These are phyloP conservation scores for Melanomma pulvis-pyrius DNA, from an alignment of 495 filamentous ascomycete genomes.

Conservation along the genomic window DNA sequence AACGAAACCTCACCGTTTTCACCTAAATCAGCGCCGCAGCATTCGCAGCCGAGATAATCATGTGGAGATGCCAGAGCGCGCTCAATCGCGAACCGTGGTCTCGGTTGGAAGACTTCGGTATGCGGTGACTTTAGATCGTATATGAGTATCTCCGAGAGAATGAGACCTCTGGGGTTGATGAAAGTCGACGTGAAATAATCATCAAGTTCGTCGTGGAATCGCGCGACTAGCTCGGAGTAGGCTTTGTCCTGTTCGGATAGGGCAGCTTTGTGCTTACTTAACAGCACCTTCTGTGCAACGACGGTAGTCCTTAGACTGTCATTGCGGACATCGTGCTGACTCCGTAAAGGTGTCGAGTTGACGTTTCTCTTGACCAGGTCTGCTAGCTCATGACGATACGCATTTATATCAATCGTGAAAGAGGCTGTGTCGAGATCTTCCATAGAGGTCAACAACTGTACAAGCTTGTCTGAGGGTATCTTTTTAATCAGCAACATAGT, in stretches of 20 bases:
- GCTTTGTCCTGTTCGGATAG: constrained; percentile 73
- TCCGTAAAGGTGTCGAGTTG: constrained; percentile 61
- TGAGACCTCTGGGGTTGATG: constrained; percentile 62
- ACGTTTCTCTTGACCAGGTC: constrained; percentile 30
- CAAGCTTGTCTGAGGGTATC: constrained; percentile 37
- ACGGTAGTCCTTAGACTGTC: constrained; percentile 79
- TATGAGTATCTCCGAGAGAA: constrained; percentile 79
- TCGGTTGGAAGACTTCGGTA: constrained; percentile 79
- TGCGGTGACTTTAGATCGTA: constrained; percentile 80
- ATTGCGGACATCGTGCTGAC: constrained; percentile 72
- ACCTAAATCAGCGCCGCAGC: constrained; percentile 54
- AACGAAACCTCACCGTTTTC: constrained; percentile 44
- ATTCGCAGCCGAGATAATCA: constrained; percentile 80
- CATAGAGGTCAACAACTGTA: constrained; percentile 24
- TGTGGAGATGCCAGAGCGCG: constrained; percentile 78
- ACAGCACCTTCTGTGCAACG: constrained; percentile 80
- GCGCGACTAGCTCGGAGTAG: constrained; percentile 75
- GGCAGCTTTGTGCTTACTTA: constrained; percentile 77
- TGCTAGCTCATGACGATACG: constrained; percentile 15
- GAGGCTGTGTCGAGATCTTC: background rate
- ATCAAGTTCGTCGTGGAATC: constrained; percentile 59
- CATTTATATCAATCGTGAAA: background rate
- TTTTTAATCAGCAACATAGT: constrained; percentile 37
- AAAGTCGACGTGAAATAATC: constrained; percentile 57
- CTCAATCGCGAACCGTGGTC: constrained; percentile 76